These are phyloP conservation scores for Fusarium brachygibbosum DNA, from an alignment of 2,329 filamentous ascomycete genomes.

Conservation along the genomic window DNA sequence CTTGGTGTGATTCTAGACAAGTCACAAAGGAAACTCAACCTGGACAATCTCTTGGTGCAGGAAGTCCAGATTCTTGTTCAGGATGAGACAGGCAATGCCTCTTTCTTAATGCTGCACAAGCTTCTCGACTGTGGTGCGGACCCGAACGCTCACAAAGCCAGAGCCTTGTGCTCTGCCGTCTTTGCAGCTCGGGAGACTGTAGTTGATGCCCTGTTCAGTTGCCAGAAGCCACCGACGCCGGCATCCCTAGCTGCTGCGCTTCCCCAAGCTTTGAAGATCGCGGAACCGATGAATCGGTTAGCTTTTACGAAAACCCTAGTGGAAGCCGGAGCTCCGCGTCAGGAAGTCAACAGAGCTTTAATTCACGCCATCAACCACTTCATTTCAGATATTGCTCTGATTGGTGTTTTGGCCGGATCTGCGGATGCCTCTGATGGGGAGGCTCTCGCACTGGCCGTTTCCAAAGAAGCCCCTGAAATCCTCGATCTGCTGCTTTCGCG, in stretches of 20 bases:
- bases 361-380: conserved; percentile 64
- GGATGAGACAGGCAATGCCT: conserved; percentile 54
- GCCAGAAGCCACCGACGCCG: conserved; percentile 54
- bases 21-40: conserved; percentile 58
- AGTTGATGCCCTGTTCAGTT: conserved; percentile 63
- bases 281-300: conserved; percentile 65
- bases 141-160: conserved; percentile 66
- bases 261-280: conserved; percentile 65
- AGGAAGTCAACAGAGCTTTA: conserved; percentile 65
- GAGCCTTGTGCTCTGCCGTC: conserved; percentile 65
- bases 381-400: conserved; percentile 63
- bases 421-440: conserved; percentile 66
- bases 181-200: conserved; percentile 60
- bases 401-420: conserved; percentile 59
- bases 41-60: conserved; percentile 62
- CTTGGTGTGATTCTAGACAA: conserved; percentile 62
- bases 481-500: conserved; percentile 60
- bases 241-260: conserved; percentile 64
- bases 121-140: conserved; percentile 67
- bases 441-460: conserved; percentile 62
- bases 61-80: conserved; percentile 64
- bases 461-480: conserved; percentile 60
- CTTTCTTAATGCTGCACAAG: conserved; percentile 60
- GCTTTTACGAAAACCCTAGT: conserved; percentile 65
- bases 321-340: conserved; percentile 61